Percentiles rank a stretch among this genome's conserved stretches.
These are phyloP conservation scores for Zarea fungicola DNA, from an alignment of 2,329 filamentous ascomycete genomes.

Conservation along the genomic window DNA sequence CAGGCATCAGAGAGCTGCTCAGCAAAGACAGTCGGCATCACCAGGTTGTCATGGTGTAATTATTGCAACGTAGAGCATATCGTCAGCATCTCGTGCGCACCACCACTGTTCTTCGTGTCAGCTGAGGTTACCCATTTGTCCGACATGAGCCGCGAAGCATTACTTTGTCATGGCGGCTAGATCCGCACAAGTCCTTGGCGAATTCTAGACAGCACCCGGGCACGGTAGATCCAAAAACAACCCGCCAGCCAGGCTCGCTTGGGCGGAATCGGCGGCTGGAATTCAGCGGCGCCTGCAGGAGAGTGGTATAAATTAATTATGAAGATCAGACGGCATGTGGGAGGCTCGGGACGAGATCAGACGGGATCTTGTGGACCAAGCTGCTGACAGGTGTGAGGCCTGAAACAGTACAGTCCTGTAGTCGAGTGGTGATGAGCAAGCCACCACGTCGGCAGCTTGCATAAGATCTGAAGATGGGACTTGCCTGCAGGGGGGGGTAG, in stretches of 20 bases:
- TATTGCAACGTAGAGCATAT: no score
- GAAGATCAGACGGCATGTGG: no score
- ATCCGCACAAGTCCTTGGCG: no score
- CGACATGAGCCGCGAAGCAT: no score
- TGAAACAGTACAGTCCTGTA: slow-evolving; percentile 1
- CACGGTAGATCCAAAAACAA: no score
- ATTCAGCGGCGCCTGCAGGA: slow-evolving; percentile 9
- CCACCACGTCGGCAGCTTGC: slow-evolving; percentile 1
- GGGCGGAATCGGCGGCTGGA: slow-evolving; percentile 1
- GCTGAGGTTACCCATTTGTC: no score
- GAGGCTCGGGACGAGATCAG: background rate
- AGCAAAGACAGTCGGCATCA: no score
- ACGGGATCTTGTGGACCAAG: background rate
- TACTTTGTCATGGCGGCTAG: no score
- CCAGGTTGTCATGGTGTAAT: no score
- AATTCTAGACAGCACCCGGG: background rate
- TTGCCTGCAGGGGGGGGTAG: slow-evolving; percentile 1
- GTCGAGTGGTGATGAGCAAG: slow-evolving; percentile 2
- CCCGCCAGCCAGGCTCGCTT: no score
- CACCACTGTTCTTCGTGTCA: no score
- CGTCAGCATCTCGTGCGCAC: no score
- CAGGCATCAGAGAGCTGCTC: background rate
- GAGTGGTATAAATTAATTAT: background rate
- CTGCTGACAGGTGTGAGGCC: background rate
- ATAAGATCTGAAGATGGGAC: slow-evolving; percentile 2